Conservation (phyloP, 2,329 filamentous ascomycete species). For the Pezicula radicicola region DNA sequence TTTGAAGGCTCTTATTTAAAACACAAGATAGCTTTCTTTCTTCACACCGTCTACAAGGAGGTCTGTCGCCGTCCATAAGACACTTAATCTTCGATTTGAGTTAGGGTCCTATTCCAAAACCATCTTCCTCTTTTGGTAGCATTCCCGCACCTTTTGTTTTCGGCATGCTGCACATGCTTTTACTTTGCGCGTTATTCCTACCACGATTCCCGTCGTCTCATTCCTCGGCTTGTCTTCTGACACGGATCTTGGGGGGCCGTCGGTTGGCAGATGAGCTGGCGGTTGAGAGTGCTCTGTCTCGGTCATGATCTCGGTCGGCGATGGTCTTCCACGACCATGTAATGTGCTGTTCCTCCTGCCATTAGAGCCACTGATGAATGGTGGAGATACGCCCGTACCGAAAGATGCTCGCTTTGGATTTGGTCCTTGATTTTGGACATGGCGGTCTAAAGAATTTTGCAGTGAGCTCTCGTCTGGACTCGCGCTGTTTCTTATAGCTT, state of each 20-base stretch:
- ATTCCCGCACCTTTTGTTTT: conserved; percentile 42
- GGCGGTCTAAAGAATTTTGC: not conserved
- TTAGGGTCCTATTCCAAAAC: not conserved
- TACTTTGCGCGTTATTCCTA: conserved; percentile 37
- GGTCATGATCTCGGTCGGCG: not conserved
- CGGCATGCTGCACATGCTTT: conserved; percentile 50
- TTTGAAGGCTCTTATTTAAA: conserved; percentile 48
- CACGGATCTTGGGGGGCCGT: not conserved
- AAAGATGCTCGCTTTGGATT: not conserved
- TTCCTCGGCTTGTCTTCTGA: not conserved
- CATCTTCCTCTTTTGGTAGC: not conserved
- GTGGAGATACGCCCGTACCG: not conserved
- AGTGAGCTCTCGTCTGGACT: not conserved
- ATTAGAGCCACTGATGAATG: not conserved
- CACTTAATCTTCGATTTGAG: conserved; percentile 34
- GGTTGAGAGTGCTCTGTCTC: not conserved
- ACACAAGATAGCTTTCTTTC: conserved; percentile 47
- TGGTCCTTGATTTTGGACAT: not conserved
- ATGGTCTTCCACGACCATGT: not conserved
- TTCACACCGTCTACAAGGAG: conserved; percentile 45
- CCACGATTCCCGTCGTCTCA: not conserved
- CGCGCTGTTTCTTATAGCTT: not conserved
- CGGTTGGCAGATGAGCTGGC: not conserved
- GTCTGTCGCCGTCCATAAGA: conserved; percentile 45
- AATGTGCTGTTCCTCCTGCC: not conserved